Percentiles rank a stretch among this genome's conserved stretches.
Evolutionary conservation across 1,284 basidiomycete species (phyloP).

Genomic region (Cryptococcus deneoformans): DNA sequence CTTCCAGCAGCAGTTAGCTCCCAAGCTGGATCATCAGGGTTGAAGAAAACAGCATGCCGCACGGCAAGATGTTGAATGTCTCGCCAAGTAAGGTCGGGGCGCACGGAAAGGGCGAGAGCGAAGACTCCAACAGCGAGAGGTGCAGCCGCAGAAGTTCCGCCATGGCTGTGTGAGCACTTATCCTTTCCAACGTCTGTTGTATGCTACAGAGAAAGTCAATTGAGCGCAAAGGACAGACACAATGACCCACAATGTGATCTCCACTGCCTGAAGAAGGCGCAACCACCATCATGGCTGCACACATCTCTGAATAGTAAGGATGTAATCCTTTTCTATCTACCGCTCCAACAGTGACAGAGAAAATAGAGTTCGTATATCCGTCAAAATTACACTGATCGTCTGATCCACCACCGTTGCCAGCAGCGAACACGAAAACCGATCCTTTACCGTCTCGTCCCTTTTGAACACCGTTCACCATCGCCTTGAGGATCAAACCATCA

Average conservation of each 20-base stretch:
- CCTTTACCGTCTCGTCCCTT: conserved; percentile 89
- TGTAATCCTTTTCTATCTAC: conserved; percentile 89
- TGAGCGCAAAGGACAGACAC: too few species aligned
- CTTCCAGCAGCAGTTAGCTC: conserved; percentile 75
- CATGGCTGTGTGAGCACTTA: conserved; percentile 79
- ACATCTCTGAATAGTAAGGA: conserved; percentile 96
- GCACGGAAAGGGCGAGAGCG: conserved; percentile 75
- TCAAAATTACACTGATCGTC: conserved; percentile 99
- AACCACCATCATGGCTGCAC: conserved; percentile 94
- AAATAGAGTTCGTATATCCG: conserved; percentile 98
- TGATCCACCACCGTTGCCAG: conserved; percentile 87
- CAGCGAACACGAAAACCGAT: conserved; percentile 94
- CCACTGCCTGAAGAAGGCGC: conserved; percentile 96
- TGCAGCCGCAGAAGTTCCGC: conserved; percentile 96
- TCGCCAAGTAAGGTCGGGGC: conserved; percentile 93
- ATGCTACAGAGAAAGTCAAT: conserved; percentile 57
- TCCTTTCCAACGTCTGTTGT: conserved; percentile 91
- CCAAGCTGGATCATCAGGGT: conserved; percentile 92
- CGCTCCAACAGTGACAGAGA: conserved; percentile 92
- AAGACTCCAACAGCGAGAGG: conserved; percentile 92
- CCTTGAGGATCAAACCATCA: conserved; percentile 86
- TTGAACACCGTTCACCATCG: conserved; percentile 90
- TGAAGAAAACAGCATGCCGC: conserved; percentile 73
- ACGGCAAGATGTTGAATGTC: conserved; percentile 93
- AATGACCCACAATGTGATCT: conserved; percentile 73